A percentile compares a stretch with the other conserved stretches of the same genome.
phyloP scores from a whole-genome alignment of 2,329 filamentous ascomycete species.

The Calonectria pauciramosa region DNA sequence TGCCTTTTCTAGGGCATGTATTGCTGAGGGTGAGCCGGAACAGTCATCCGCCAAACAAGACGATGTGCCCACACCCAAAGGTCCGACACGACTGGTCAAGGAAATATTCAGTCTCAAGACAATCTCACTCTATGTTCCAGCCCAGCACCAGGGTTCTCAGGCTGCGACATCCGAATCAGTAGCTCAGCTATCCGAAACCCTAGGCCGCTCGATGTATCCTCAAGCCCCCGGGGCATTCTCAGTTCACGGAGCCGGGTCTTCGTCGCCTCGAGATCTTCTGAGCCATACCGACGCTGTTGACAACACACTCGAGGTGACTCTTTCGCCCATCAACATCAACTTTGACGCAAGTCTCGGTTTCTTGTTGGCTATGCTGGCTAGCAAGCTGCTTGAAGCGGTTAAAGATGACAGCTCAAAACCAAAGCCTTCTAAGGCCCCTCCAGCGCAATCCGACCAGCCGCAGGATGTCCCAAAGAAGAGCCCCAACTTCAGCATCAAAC shows the following conservation, averaged over 20 bases:
- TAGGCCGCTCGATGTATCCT: constrained; percentile 58
- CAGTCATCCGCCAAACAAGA: constrained; percentile 46
- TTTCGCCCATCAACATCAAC: constrained; percentile 67
- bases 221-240: constrained; percentile 75
- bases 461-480: constrained; percentile 28
- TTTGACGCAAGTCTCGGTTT: constrained; percentile 71
- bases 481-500: constrained; percentile 59
- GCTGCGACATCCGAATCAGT: constrained; percentile 45
- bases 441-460: constrained; percentile 27
- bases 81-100: constrained; percentile 68
- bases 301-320: constrained; percentile 60
- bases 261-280: constrained; percentile 18
- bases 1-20: constrained; percentile 44
- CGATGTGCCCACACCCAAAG: constrained; percentile 64
- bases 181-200: constrained; percentile 46
- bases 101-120: constrained; percentile 65
- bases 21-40: constrained; percentile 35
- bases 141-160: constrained; percentile 60
- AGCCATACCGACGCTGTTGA: constrained; percentile 27
- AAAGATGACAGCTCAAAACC: constrained; percentile 42
- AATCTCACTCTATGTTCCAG: constrained; percentile 69
- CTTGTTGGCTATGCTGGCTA: constrained; percentile 64
- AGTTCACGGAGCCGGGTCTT: constrained; percentile 49
- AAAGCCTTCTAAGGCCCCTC: constrained; percentile 3
- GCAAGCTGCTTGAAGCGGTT: constrained; percentile 62